Evolutionary conservation across 441 rosid genomes (phyloP), one percentile per base, ranked within the genome.

Genomic region (Adansonia gregorii): DNA sequence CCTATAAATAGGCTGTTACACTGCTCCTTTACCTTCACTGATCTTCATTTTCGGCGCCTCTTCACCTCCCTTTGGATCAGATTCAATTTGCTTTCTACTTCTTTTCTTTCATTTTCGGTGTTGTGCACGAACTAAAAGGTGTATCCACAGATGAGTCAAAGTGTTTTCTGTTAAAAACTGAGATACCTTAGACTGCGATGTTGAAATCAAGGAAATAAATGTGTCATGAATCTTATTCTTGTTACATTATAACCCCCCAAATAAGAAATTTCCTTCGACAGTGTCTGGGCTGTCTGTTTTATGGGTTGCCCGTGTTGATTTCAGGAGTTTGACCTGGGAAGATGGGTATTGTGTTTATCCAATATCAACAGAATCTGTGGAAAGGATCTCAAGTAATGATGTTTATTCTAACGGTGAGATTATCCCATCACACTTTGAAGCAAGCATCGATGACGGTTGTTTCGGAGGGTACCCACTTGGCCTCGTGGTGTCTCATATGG

Each of bases 281-380:
- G 19, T 63, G 8, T 22, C 45, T 63, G 14, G 31, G 67, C 41
- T 27, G 67, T n/a, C 8, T 61, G 43, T 27, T 63, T 61, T 27
- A 27, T 31, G 12, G 12, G 41, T 27, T 61, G 43, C 8, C 17
- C 39, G 1, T 20, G 73, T 14, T 68, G 73, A 11, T 81, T 74
- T 63, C 87, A 89, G 94, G 88, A 58, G 82, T 68, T 84, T 91
- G 80, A 87, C 80, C 59, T 89, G 91, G 90, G 89, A 89, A 83
- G 91, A 91, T 76, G 90, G 88, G 20, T 78, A 76, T 71, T 83
- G 64, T 73, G 82, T 72, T 67, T 71, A 80, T 76, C 79, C 80
- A 66, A 79, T 72, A 80, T 83, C 85, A 74, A 59, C 80, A 52
- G 76, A 76, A 70, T 52, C 81, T 0, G 3, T 35, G n/a, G 83